Conservation (phyloP, 2,329 filamentous ascomycete species). For the Trichophyton benhamiae region DNA sequence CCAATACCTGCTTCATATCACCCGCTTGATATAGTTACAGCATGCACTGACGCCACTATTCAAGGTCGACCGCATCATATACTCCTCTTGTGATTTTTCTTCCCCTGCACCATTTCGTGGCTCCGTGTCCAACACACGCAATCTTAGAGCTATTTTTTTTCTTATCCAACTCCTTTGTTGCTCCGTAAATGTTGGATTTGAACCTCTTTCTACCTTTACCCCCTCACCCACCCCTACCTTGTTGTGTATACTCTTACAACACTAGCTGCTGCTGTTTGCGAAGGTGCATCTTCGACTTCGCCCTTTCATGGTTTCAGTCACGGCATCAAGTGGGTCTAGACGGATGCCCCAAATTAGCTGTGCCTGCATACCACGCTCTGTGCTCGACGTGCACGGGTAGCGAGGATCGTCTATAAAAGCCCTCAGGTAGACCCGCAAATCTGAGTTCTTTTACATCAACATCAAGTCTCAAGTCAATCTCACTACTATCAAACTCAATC, state of each 20-base stretch:
- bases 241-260: constrained; percentile 1
- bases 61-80: neutral
- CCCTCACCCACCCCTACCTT: neutral
- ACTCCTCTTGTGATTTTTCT: neutral
- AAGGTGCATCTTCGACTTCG: constrained; percentile 1
- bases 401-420: constrained; percentile 4
- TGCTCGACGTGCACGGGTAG: neutral
- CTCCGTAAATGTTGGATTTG: neutral
- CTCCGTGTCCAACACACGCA: neutral
- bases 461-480: neutral
- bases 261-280: neutral
- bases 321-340: neutral
- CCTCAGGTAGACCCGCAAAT: constrained; percentile 4
- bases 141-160: neutral
- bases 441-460: constrained; percentile 2
- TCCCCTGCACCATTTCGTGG: neutral
- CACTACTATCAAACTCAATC: constrained; percentile 5
- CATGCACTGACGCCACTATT: constrained; percentile 1
- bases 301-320: constrained; percentile 4
- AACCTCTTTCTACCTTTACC: neutral
- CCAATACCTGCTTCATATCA: constrained; percentile 1
- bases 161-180: constrained; percentile 1
- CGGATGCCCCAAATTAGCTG: neutral
- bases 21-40: neutral
- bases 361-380: constrained; percentile 1